Conservation (phyloP, 495 filamentous ascomycete genomes). For the Lasiosphaeria ovina region DNA sequence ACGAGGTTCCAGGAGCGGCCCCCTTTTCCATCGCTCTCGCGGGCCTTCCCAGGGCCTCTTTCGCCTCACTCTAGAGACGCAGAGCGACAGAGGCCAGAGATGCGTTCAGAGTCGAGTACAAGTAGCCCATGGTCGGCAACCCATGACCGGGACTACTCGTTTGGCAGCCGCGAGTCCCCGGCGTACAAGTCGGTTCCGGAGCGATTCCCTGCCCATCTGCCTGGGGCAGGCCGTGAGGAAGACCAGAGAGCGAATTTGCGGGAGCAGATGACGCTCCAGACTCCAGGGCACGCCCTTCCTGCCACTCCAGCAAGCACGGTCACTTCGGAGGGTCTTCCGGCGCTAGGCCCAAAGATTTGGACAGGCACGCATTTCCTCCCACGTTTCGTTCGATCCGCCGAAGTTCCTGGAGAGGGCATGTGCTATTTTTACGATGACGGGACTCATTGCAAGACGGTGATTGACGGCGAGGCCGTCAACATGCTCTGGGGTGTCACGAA, state of each 20-base stretch:
- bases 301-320: constrained; percentile 40
- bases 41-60: constrained; percentile 41
- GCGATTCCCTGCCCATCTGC: constrained; percentile 18
- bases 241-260: constrained; percentile 17
- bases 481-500: constrained; percentile 92
- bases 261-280: constrained; percentile 31
- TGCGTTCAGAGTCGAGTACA: constrained; percentile 24
- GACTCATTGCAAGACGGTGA: constrained; percentile 74
- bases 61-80: constrained; percentile 37
- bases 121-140: constrained; percentile 30
- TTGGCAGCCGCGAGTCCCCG: constrained; percentile 25
- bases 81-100: constrained; percentile 29
- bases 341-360: constrained; percentile 59
- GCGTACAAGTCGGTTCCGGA: constrained; percentile 25
- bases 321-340: constrained; percentile 41
- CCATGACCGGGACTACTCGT: constrained; percentile 32
- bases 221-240: constrained; percentile 23
- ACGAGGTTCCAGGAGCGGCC: constrained; percentile 39
- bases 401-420: constrained; percentile 73
- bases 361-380: constrained; percentile 59
- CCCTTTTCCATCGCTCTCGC: constrained; percentile 39
- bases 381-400: constrained; percentile 55
- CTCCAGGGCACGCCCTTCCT: constrained; percentile 29
- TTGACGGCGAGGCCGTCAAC: constrained; percentile 84
- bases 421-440: constrained; percentile 90